These are phyloP conservation scores for Macrocybe gigantea DNA, from an alignment of 768 basidiomycete species.

Conservation along the genomic window DNA sequence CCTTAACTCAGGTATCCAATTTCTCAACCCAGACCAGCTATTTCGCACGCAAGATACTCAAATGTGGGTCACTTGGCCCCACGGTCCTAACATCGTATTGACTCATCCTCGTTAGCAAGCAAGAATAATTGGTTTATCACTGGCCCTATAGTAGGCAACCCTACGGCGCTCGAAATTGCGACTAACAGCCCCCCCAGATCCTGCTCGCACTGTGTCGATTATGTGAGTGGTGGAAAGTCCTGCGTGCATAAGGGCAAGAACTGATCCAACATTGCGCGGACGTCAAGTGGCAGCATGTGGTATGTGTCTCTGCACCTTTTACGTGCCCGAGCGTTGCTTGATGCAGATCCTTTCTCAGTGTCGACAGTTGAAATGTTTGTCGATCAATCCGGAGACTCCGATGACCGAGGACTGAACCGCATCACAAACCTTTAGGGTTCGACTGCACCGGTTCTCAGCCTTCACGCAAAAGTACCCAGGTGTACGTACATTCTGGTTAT, in stretches of 20 bases:
- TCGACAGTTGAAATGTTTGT: constrained; percentile 19
- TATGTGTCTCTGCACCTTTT: constrained; percentile 2
- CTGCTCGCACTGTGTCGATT: constrained; percentile 15
- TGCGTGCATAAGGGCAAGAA: neutral
- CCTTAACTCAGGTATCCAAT: too few relatives aligned
- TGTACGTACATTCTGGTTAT: constrained; percentile 4
- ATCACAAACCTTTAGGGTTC: constrained; percentile 7
- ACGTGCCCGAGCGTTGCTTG: neutral
- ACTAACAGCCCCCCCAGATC: constrained; percentile 3
- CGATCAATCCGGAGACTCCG: too few relatives aligned
- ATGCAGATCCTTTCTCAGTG: constrained; percentile 1
- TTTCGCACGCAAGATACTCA: constrained; percentile 11
- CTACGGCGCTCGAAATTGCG: neutral
- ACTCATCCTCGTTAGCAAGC: constrained; percentile 11
- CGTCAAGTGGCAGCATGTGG: constrained; percentile 16
- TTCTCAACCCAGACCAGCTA: constrained; percentile 5
- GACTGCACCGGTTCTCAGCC: constrained; percentile 10
- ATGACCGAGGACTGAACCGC: too few relatives aligned
- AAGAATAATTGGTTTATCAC: constrained; percentile 20
- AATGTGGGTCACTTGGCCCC: constrained; percentile 2
- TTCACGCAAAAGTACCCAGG: constrained; percentile 13
- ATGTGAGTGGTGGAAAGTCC: constrained; percentile 8
- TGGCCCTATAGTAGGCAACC: constrained; percentile 14
- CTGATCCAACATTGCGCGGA: neutral
- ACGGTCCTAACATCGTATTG: neutral